Percentiles rank a stretch among this genome's conserved stretches.
Conservation (phyloP, 306 rosid genomes). For the Gleditsia sinensis region DNA sequence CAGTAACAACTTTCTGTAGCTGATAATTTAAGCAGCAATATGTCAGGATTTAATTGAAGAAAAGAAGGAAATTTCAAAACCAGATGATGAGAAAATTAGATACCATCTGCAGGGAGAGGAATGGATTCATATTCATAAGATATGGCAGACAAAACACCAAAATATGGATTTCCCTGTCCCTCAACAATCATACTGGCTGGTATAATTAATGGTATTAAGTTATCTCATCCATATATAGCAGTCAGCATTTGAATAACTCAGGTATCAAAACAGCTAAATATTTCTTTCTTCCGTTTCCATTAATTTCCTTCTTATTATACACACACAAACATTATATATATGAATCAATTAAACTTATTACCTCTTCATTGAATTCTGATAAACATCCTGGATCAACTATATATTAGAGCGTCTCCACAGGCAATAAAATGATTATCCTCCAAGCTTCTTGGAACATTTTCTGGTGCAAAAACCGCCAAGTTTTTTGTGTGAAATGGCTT, state of each 20-base stretch:
- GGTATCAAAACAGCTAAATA: background rate
- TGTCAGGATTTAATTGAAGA: conserved; percentile 32
- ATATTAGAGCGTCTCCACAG: conserved; percentile 80
- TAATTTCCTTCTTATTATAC: no score
- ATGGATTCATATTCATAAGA: background rate
- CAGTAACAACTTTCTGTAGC: conserved; percentile 66
- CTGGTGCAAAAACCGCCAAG: conserved; percentile 77
- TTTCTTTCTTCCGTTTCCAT: background rate
- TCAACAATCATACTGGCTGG: background rate
- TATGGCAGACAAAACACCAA: conserved; percentile 11
- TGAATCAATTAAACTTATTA: conserved; percentile 12
- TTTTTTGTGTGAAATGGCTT: conserved; percentile 80
- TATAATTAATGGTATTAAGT: no score
- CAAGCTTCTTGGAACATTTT: conserved; percentile 37
- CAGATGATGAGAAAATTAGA: conserved; percentile 8
- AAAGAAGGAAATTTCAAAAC: background rate
- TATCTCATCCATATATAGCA: background rate
- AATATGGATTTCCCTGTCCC: conserved; percentile 5
- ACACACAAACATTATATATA: no score
- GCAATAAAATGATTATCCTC: conserved; percentile 50
- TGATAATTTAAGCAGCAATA: conserved; percentile 45
- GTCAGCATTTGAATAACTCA: no score
- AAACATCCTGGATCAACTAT: conserved; percentile 85
- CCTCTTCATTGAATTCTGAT: conserved; percentile 77
- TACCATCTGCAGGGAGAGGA: background rate